Percentiles rank a stretch among this genome's conserved stretches.
Conservation (phyloP, 768 basidiomycete genomes). For the Calocybe gangraenosa region DNA sequence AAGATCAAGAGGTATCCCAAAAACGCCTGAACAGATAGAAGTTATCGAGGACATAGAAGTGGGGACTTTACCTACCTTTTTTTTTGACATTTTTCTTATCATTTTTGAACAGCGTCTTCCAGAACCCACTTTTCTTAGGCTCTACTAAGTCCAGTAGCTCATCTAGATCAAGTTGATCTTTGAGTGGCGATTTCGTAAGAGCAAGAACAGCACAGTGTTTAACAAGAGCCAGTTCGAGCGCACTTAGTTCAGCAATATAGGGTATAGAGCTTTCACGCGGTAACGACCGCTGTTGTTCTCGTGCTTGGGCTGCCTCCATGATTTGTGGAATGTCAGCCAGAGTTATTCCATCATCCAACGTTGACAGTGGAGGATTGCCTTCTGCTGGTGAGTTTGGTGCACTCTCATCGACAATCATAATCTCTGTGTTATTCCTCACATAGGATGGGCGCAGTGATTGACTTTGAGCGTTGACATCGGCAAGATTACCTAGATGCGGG, state of each 20-base stretch:
- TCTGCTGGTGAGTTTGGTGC: conserved; percentile 67
- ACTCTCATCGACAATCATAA: conserved; percentile 85
- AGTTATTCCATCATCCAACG: conserved; percentile 78
- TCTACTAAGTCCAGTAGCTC: conserved; percentile 93
- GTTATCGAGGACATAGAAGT: background rate
- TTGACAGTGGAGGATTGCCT: conserved; percentile 30
- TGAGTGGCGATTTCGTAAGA: conserved; percentile 72
- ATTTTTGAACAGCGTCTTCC: conserved; percentile 93
- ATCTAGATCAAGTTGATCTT: conserved; percentile 83
- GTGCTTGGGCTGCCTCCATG: conserved; percentile 87
- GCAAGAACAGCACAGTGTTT: conserved; percentile 87
- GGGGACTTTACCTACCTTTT: conserved; percentile 50
- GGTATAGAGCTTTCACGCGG: conserved; percentile 76
- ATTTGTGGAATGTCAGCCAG: conserved; percentile 92
- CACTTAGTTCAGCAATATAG: conserved; percentile 77
- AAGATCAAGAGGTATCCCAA: conserved; percentile 88
- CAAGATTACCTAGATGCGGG: conserved; percentile 36
- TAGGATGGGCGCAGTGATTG: conserved; percentile 65
- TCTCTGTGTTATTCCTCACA: conserved; percentile 77
- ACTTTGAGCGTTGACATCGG: conserved; percentile 28
- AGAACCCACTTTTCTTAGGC: conserved; percentile 89
- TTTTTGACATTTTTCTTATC: conserved; percentile 92
- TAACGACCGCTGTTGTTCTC: conserved; percentile 81
- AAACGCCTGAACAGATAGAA: conserved; percentile 62
- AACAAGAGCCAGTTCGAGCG: conserved; percentile 85